These are phyloP conservation scores for Sporothrix pallida DNA, from an alignment of 2,329 filamentous ascomycete genomes.

Conservation along the genomic window DNA sequence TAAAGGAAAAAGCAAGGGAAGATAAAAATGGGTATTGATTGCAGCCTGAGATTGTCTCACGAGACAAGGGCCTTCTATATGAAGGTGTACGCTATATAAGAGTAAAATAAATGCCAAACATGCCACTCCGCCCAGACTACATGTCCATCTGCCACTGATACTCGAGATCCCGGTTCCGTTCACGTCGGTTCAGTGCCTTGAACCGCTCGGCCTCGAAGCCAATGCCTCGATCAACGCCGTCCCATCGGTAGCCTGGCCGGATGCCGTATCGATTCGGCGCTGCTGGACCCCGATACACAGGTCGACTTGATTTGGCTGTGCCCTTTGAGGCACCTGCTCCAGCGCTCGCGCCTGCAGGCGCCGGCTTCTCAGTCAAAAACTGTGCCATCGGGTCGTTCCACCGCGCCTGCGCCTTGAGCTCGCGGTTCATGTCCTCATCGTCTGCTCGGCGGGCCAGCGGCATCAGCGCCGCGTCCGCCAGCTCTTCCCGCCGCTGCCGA, in stretches of 20 bases:
- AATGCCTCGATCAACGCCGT: conserved; percentile 92
- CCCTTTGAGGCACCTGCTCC: background rate
- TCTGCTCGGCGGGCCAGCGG: conserved; percentile 79
- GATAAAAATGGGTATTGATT: conserved; percentile 7
- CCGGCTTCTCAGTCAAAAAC: conserved; percentile 62
- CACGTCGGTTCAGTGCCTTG: conserved; percentile 78
- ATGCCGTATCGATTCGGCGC: conserved; percentile 95
- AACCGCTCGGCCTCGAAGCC: conserved; percentile 95
- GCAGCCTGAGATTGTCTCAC: too few relatives aligned
- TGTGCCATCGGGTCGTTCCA: conserved; percentile 95
- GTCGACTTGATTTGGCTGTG: conserved; percentile 52
- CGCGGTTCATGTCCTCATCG: conserved; percentile 83
- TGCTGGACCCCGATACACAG: conserved; percentile 77
- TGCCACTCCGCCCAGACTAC: conserved; percentile 21
- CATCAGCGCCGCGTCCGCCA: conserved; percentile 85
- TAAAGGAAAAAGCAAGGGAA: too few relatives aligned
- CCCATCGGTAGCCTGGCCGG: conserved; percentile 89
- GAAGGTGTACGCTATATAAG: background rate
- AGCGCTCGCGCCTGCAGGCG: conserved; percentile 44
- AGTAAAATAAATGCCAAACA: background rate
- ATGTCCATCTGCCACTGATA: conserved; percentile 96
- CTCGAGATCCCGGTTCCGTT: conserved; percentile 77
- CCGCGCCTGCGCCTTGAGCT: conserved; percentile 74
- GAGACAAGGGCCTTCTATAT: too few relatives aligned
- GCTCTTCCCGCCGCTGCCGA: conserved; percentile 65